Evolutionary conservation across 1,284 basidiomycete species (phyloP).

Genomic region (Cutaneotrichosporon cutaneum): DNA sequence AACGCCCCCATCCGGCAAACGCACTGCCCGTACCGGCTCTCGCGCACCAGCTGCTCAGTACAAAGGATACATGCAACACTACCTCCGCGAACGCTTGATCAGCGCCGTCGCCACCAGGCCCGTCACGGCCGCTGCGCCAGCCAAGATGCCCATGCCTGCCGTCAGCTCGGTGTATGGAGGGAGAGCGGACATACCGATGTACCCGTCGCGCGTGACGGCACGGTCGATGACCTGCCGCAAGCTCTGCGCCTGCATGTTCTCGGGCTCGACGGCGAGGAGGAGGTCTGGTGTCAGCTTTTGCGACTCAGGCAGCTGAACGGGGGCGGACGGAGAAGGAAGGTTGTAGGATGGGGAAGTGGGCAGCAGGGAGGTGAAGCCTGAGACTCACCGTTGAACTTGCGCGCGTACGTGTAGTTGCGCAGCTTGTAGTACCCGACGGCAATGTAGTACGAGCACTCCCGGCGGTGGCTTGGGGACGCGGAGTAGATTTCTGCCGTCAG

Average conservation of each 20-base stretch:
- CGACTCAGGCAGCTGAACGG: not conserved
- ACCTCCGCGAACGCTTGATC: conserved; percentile 69
- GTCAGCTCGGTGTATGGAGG: conserved; percentile 17
- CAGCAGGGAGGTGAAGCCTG: not conserved
- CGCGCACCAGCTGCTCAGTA: not conserved
- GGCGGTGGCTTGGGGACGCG: conserved; percentile 75
- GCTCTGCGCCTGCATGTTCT: conserved; percentile 90
- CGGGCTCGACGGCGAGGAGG: conserved; percentile 87
- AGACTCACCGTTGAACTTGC: conserved; percentile 84
- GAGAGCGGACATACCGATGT: conserved; percentile 57
- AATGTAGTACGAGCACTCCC: conserved; percentile 97
- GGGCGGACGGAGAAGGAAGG: not conserved
- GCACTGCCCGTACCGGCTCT: too few species aligned
- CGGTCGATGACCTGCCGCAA: conserved; percentile 80
- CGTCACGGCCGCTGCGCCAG: conserved; percentile 82
- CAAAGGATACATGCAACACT: conserved; percentile 7
- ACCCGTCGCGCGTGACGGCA: conserved; percentile 69
- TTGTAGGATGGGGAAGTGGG: not conserved
- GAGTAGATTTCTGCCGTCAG: conserved; percentile 80
- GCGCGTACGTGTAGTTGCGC: conserved; percentile 90
- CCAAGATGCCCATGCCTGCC: conserved; percentile 84
- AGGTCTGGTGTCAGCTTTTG: conserved; percentile 60
- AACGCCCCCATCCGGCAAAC: too few species aligned
- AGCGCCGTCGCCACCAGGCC: conserved; percentile 77
- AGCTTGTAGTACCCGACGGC: conserved; percentile 97